These are phyloP conservation scores for Metschnikowia baotianmanensis DNA, from an alignment of 805 yeast genomes.

Conservation along the genomic window DNA sequence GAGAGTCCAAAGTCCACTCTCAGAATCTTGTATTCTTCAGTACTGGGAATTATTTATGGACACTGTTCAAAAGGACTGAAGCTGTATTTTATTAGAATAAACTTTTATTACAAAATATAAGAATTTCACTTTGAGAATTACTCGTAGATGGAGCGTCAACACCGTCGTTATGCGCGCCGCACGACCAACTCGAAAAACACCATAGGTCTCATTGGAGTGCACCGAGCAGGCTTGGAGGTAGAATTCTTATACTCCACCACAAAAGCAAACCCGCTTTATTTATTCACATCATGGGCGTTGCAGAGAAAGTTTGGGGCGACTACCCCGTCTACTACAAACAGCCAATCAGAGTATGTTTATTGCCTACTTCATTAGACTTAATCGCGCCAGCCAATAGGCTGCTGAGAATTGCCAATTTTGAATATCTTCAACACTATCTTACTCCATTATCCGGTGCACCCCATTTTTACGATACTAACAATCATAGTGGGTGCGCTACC, in stretches of 20 bases:
- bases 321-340: conserved; percentile 59
- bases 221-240: no score
- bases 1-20: no score
- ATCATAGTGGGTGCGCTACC: conserved; percentile 66
- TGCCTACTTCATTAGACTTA: background rate
- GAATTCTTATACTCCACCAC: background rate
- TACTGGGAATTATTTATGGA: no score
- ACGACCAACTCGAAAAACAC: conserved; percentile 12
- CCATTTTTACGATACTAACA: conserved; percentile 5
- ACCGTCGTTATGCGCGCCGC: conserved; percentile 4
- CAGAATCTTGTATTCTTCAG: no score
- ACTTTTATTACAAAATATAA: no score
- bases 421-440: no score
- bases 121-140: no score
- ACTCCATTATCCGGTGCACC: background rate
- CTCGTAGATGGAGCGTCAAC: no score
- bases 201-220: background rate
- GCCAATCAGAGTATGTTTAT: conserved; percentile 57
- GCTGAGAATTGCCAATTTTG: background rate
- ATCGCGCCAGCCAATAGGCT: background rate
- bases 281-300: conserved; percentile 17
- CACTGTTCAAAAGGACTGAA: no score
- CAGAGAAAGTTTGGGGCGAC: conserved; percentile 46
- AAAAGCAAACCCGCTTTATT: background rate
- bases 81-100: no score